Conservation (phyloP, 768 basidiomycete genomes). For the Suillus discolor region DNA sequence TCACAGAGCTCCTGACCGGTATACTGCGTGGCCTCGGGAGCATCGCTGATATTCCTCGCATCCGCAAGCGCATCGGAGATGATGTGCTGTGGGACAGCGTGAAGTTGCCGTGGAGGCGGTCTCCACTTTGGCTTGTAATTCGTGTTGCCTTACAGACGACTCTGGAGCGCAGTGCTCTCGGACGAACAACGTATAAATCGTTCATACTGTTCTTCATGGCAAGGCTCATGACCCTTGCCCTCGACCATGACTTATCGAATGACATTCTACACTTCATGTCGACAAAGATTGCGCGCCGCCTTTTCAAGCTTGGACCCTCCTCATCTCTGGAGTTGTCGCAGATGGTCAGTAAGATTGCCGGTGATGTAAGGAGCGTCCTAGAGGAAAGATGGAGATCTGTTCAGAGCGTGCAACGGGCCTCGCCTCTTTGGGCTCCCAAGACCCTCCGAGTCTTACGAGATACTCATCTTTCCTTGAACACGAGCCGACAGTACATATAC, state of each 20-base stretch:
- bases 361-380: constrained; percentile 23
- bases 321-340: constrained; percentile 20
- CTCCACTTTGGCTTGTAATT: constrained; percentile 51
- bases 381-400: constrained; percentile 39
- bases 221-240: constrained; percentile 15
- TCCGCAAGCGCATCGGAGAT: constrained; percentile 48
- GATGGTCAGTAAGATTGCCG: neutral
- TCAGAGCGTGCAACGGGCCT: constrained; percentile 28
- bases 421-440: constrained; percentile 33
- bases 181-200: constrained; percentile 28
- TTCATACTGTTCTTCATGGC: constrained; percentile 37
- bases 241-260: constrained; percentile 18
- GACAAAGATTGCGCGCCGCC: constrained; percentile 39
- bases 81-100: constrained; percentile 46
- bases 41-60: constrained; percentile 30
- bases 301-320: constrained; percentile 36
- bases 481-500: constrained; percentile 32
- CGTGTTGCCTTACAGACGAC: constrained; percentile 48
- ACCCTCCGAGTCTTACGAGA: constrained; percentile 32
- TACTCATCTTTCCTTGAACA: constrained; percentile 35
- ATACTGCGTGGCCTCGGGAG: constrained; percentile 43
- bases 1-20: constrained; percentile 50
- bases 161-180: constrained; percentile 20
- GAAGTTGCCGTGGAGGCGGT: constrained; percentile 49
- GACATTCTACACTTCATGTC: constrained; percentile 40